phyloP scores from a whole-genome alignment of 768 basidiomycete genomes.

The Mycena vitilis region DNA sequence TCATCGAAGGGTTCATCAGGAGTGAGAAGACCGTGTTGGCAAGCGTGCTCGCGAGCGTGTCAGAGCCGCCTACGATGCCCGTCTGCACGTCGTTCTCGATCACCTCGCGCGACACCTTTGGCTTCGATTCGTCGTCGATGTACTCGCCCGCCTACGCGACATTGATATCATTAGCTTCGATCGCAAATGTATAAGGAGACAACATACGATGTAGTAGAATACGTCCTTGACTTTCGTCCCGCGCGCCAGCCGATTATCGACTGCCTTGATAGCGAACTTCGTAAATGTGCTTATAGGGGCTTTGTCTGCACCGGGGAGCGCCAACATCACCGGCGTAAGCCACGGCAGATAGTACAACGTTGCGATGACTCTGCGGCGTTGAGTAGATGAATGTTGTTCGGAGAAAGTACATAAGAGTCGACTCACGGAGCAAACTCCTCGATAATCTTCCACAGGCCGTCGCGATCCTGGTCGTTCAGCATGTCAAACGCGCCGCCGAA shows the following conservation, averaged over 20 bases:
- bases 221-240: not conserved
- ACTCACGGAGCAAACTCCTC: slow-evolving; percentile 15
- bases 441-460: slow-evolving; percentile 11
- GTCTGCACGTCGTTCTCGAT: slow-evolving; percentile 17
- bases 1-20: slow-evolving; percentile 3
- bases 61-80: slow-evolving; percentile 16
- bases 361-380: not conserved
- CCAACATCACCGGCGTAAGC: slow-evolving; percentile 11
- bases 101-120: not conserved
- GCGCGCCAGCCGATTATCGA: not conserved
- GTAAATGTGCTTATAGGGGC: slow-evolving; percentile 5
- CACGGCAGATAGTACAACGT: slow-evolving; percentile 13
- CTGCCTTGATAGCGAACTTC: not conserved
- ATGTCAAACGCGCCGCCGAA: slow-evolving; percentile 17
- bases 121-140: slow-evolving; percentile 4
- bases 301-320: slow-evolving; percentile 9
- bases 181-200: not conserved
- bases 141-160: not conserved
- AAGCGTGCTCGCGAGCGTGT: slow-evolving; percentile 11
- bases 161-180: not conserved
- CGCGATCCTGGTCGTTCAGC: slow-evolving; percentile 15
- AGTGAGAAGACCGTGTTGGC: slow-evolving; percentile 18
- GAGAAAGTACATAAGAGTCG: not conserved
- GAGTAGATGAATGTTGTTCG: not conserved
- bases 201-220: slow-evolving; percentile 3